Percentiles rank a stretch among this genome's conserved stretches.
phyloP scores from a whole-genome alignment of 129 eudicot species.

The Smallanthus sonchifolius region DNA sequence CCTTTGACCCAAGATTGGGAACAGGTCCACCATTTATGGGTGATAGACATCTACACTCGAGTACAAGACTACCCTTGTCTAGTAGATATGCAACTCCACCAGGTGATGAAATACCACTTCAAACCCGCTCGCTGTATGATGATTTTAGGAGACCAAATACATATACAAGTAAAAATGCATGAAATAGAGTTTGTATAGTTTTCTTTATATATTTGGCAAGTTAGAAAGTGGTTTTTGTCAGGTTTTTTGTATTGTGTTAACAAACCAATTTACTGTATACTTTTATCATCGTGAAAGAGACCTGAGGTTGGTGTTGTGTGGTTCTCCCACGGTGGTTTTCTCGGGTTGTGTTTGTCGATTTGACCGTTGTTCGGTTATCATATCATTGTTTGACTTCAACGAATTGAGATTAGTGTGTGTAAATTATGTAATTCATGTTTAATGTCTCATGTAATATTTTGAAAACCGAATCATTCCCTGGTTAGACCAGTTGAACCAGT shows the following conservation, averaged over 20 bases:
- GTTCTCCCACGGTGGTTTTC: slow-evolving; percentile 9
- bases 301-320: slow-evolving; percentile 3
- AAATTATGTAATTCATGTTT: slow-evolving; percentile 1
- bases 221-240: background rate
- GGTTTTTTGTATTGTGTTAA: background rate
- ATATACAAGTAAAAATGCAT: slow-evolving; percentile 36
- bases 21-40: slow-evolving; percentile 9
- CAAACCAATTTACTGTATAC: slow-evolving; percentile 8
- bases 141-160: slow-evolving; percentile 39
- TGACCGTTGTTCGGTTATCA: background rate
- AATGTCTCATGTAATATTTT: background rate
- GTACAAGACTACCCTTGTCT: slow-evolving; percentile 28
- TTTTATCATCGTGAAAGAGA: slow-evolving; percentile 18
- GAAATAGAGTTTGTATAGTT: slow-evolving; percentile 17
- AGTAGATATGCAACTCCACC: slow-evolving; percentile 27
- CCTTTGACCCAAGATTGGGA: slow-evolving; percentile 18
- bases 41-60: slow-evolving; percentile 4
- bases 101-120: slow-evolving; percentile 35
- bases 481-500: too few relatives aligned
- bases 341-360: slow-evolving; percentile 9
- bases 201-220: slow-evolving; percentile 9
- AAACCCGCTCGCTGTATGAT: slow-evolving; percentile 32
- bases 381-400: slow-evolving; percentile 2
- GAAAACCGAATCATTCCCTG: too few relatives aligned
- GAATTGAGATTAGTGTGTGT: slow-evolving; percentile 11